A percentile compares a stretch with the other conserved stretches of the same genome.
Evolutionary conservation across 2,329 filamentous ascomycete species (phyloP).

Genomic region (Reticulascus tulasneorum): DNA sequence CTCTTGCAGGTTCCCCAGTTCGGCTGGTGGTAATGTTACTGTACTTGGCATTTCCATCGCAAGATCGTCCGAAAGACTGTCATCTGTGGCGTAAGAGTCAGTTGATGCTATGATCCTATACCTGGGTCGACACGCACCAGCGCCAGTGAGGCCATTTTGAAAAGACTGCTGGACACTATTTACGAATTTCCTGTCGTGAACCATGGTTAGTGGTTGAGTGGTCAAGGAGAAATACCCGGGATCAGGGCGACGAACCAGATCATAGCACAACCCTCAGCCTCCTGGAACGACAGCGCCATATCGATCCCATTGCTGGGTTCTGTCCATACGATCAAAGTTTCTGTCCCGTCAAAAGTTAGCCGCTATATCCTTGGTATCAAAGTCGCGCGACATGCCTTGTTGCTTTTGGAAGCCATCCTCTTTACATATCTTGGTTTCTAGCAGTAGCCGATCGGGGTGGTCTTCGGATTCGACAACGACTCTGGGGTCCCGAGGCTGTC

Average conservation of each 20-base stretch:
- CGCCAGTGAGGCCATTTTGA: constrained; percentile 51
- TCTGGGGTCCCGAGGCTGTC: constrained; percentile 71
- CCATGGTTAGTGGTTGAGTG: constrained; percentile 18
- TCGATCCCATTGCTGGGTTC: constrained; percentile 79
- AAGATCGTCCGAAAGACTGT: constrained; percentile 81
- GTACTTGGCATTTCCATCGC: constrained; percentile 68
- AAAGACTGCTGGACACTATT: constrained; percentile 78
- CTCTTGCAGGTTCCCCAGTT: constrained; percentile 77
- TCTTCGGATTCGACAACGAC: constrained; percentile 94
- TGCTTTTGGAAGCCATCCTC: constrained; percentile 98
- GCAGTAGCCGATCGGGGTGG: constrained; percentile 72
- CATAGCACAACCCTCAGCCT: constrained; percentile 85
- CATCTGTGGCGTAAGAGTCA: constrained; percentile 52
- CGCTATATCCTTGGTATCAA: constrained; percentile 21
- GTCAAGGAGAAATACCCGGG: constrained; percentile 2
- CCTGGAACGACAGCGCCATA: constrained; percentile 98
- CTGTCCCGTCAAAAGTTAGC: constrained; percentile 43
- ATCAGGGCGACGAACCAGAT: constrained; percentile 66
- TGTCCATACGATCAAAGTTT: constrained; percentile 98
- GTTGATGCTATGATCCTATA: constrained; percentile 7
- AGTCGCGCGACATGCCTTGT: constrained; percentile 62
- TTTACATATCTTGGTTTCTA: constrained; percentile 86
- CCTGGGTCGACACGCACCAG: constrained; percentile 47
- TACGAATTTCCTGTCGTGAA: constrained; percentile 74
- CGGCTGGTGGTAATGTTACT: constrained; percentile 72